Percentiles rank a stretch among this genome's conserved stretches.
Conservation (phyloP, 257 asterid genomes). For the Nicotiana otophora region DNA sequence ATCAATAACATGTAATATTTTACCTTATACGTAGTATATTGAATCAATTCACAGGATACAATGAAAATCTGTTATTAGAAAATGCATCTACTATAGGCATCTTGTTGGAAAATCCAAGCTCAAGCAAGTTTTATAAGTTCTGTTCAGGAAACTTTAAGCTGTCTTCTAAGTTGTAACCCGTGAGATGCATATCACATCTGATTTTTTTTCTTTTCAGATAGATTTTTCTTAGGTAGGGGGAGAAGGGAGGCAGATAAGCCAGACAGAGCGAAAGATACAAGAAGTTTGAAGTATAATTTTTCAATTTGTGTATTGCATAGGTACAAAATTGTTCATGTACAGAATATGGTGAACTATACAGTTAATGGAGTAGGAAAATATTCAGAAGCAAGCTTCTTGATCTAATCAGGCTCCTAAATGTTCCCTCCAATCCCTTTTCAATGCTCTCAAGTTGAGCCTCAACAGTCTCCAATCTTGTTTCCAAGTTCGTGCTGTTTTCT, state of each 20-base stretch:
- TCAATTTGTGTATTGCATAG: neutral
- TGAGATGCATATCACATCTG: neutral
- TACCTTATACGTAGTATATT: too few relatives aligned
- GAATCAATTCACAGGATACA: neutral
- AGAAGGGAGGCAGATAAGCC: neutral
- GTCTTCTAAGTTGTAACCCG: neutral
- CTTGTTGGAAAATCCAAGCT: neutral
- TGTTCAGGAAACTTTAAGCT: neutral
- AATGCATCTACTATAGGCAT: neutral
- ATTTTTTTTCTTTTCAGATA: too few relatives aligned
- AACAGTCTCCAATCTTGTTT: conserved; percentile 12
- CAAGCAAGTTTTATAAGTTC: neutral
- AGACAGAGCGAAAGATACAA: neutral
- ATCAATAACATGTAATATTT: too few relatives aligned
- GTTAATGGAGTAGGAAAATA: neutral
- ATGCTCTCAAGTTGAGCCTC: conserved; percentile 16
- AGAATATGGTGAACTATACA: conserved; percentile 6
- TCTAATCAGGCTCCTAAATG: conserved; percentile 8
- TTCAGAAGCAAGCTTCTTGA: conserved; percentile 15
- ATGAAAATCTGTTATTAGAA: neutral
- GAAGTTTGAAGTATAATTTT: neutral
- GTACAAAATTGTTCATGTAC: neutral
- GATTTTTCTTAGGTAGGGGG: neutral
- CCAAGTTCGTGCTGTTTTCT: neutral
- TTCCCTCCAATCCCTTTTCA: neutral